A percentile compares a stretch with the other conserved stretches of the same genome.
Conservation (phyloP, 2,329 filamentous ascomycete species). For the Stemphylium vesicarium region DNA sequence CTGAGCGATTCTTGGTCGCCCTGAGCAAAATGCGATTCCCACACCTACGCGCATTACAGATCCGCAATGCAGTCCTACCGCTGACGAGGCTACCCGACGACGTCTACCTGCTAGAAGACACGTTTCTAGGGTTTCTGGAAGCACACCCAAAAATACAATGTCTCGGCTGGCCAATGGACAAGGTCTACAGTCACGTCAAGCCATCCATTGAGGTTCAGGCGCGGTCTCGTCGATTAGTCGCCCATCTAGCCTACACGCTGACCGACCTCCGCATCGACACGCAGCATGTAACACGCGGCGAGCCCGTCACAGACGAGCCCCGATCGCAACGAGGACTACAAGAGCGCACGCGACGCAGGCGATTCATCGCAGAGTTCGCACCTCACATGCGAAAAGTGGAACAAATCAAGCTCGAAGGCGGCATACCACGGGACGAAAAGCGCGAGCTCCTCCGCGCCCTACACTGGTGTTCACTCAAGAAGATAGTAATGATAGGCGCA, state of each 20-base stretch:
- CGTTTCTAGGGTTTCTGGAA: conserved; percentile 53
- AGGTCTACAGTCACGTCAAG: conserved; percentile 49
- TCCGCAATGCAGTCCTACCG: conserved; percentile 52
- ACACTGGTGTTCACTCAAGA: conserved; percentile 50
- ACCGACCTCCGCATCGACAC: conserved; percentile 53
- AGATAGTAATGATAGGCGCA: conserved; percentile 55
- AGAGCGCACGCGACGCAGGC: conserved; percentile 38
- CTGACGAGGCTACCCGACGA: conserved; percentile 46
- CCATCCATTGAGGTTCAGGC: conserved; percentile 30
- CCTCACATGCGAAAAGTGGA: conserved; percentile 51
- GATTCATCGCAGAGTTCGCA: conserved; percentile 54
- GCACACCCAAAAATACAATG: conserved; percentile 52
- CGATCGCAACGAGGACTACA: conserved; percentile 20
- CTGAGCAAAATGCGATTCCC: conserved; percentile 52
- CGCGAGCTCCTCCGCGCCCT: conserved; percentile 54
- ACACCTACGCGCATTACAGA: conserved; percentile 53
- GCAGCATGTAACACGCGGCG: conserved; percentile 37
- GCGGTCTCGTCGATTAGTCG: conserved; percentile 42
- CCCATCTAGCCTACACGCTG: conserved; percentile 49
- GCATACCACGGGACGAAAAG: conserved; percentile 55
- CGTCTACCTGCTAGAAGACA: conserved; percentile 48
- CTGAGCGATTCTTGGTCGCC: conserved; percentile 23
- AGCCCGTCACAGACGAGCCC: conserved; percentile 39
- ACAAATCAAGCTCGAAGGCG: conserved; percentile 56
- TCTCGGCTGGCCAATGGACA: conserved; percentile 55